Conservation (phyloP, 2,329 filamentous ascomycete genomes). For the Fusarium tupiense region DNA sequence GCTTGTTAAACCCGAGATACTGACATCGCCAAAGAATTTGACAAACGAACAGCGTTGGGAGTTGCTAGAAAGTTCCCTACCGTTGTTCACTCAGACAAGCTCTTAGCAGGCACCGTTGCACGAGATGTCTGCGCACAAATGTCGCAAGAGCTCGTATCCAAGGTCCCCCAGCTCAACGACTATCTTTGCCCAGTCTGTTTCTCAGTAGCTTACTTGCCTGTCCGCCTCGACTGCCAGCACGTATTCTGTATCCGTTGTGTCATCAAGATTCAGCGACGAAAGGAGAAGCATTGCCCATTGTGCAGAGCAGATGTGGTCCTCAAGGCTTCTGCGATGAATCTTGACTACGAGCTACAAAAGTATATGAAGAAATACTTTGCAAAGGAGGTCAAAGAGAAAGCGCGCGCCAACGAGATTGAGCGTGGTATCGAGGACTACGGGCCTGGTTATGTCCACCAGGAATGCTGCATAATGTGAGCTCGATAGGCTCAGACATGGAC, state of each 20-base stretch:
- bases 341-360: slow-evolving; percentile 73
- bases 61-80: slow-evolving; percentile 71
- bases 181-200: slow-evolving; percentile 85
- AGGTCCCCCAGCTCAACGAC: slow-evolving; percentile 85
- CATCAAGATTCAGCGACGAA: slow-evolving; percentile 78
- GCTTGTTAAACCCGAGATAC: not conserved
- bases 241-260: slow-evolving; percentile 87
- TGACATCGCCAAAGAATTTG: slow-evolving; percentile 73
- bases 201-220: slow-evolving; percentile 80
- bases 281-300: slow-evolving; percentile 76
- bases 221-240: slow-evolving; percentile 79
- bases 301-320: slow-evolving; percentile 79
- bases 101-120: slow-evolving; percentile 74
- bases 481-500: not conserved
- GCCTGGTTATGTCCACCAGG: slow-evolving; percentile 67
- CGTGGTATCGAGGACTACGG: slow-evolving; percentile 79
- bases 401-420: slow-evolving; percentile 77
- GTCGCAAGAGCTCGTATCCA: slow-evolving; percentile 74
- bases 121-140: slow-evolving; percentile 81
- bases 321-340: slow-evolving; percentile 73
- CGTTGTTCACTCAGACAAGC: slow-evolving; percentile 66
- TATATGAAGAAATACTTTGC: slow-evolving; percentile 83
- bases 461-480: slow-evolving; percentile 69
- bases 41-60: slow-evolving; percentile 82
- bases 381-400: slow-evolving; percentile 73